These are phyloP conservation scores for Lipomyces yamanashiensis DNA, from an alignment of 805 yeast species.

Conservation along the genomic window DNA sequence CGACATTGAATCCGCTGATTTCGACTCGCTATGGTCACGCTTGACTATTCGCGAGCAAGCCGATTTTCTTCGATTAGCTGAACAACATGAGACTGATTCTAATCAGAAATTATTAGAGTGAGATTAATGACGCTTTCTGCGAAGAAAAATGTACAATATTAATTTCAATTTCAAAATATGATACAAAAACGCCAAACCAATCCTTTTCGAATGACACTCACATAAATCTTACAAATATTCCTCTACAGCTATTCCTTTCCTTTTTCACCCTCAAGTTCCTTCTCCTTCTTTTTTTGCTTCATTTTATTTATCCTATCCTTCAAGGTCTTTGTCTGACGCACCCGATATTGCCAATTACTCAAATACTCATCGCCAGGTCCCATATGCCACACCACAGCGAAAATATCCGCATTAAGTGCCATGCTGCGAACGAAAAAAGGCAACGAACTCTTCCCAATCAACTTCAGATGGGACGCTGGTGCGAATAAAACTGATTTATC, in stretches of 20 bases:
- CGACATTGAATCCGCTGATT: constrained; percentile 33
- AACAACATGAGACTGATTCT: constrained; percentile 14
- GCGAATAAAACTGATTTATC: constrained; percentile 23
- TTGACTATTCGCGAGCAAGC: constrained; percentile 33
- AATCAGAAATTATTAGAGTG: background rate
- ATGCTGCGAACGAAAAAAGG: constrained; percentile 69
- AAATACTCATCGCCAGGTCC: constrained; percentile 53
- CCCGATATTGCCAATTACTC: constrained; percentile 71
- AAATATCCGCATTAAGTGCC: constrained; percentile 67
- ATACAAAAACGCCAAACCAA: background rate
- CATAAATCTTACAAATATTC: no score
- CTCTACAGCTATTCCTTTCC: background rate
- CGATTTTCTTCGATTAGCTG: constrained; percentile 28
- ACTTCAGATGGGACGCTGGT: constrained; percentile 75
- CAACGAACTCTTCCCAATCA: constrained; percentile 63
- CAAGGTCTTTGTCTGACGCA: constrained; percentile 56
- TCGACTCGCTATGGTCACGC: constrained; percentile 31
- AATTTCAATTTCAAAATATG: background rate
- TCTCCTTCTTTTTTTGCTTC: constrained; percentile 5
- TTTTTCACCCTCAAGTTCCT: background rate
- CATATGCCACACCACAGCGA: constrained; percentile 76
- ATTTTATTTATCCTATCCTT: constrained; percentile 42
- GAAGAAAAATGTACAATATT: background rate
- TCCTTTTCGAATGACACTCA: background rate
- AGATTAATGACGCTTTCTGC: background rate